These are phyloP conservation scores for Ceratobasidium sp. DNA, from an alignment of 1,284 basidiomycete genomes.

Conservation along the genomic window DNA sequence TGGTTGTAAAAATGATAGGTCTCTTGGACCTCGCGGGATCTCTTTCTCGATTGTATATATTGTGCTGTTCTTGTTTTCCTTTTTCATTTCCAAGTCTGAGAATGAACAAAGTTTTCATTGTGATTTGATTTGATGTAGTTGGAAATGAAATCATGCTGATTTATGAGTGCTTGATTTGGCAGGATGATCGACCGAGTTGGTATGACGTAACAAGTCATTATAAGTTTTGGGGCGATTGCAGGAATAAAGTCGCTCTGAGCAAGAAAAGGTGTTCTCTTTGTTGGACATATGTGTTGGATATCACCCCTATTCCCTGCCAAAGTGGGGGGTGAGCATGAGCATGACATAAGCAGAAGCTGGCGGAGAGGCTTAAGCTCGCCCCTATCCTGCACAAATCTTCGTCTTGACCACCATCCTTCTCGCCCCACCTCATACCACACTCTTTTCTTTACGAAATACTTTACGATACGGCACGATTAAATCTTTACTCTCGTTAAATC, in stretches of 20 bases:
- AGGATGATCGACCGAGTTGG: constrained; percentile 12
- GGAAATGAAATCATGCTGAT: background rate
- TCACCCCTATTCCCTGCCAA: background rate
- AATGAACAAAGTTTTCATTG: constrained; percentile 15
- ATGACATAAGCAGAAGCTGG: background rate
- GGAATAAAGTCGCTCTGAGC: too few species aligned
- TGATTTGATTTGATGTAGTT: background rate
- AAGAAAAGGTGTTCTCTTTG: background rate
- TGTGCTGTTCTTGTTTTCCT: background rate
- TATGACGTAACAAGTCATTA: background rate
- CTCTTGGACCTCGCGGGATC: background rate
- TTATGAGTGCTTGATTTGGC: background rate
- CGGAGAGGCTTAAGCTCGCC: too few species aligned
- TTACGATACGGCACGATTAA: background rate
- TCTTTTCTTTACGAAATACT: background rate
- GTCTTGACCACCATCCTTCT: background rate
- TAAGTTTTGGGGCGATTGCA: too few species aligned
- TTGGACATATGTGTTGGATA: too few species aligned
- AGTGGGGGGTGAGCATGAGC: background rate
- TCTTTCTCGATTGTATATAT: constrained; percentile 14
- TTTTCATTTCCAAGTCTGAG: background rate
- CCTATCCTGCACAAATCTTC: background rate
- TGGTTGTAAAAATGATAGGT: constrained; percentile 18
- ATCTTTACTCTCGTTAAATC: background rate
- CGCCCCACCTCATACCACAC: background rate